Conservation (phyloP, 2,329 filamentous ascomycete genomes). For the Ceratocystis lukuohia region DNA sequence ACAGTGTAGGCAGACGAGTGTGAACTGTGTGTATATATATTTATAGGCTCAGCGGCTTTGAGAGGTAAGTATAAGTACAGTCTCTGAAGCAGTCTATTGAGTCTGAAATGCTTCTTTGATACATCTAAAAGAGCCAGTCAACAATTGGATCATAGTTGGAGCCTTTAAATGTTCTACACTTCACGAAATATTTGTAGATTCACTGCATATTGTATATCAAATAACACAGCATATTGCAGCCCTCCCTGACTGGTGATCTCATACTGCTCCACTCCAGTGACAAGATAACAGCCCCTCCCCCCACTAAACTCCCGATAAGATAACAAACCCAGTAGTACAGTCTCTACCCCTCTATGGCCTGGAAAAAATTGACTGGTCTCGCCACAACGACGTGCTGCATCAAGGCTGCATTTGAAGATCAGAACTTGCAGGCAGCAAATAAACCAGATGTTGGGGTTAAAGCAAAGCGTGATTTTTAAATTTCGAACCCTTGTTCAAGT, state of each 20-base stretch:
- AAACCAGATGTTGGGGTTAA: slow-evolving; percentile 24
- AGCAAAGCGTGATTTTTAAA: not conserved
- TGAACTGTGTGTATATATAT: slow-evolving; percentile 11
- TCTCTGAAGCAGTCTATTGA: not conserved
- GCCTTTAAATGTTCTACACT: not conserved
- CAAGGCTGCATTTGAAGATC: not conserved
- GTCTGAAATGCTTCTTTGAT: no score
- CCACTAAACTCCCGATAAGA: slow-evolving; percentile 9
- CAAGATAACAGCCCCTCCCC: not conserved
- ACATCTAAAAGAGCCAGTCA: no score
- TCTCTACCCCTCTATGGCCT: slow-evolving; percentile 3
- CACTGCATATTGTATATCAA: not conserved
- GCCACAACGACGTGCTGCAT: not conserved
- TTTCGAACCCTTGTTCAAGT: slow-evolving; percentile 13
- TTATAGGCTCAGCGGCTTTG: not conserved
- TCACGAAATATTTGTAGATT: not conserved
- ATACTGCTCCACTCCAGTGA: not conserved
- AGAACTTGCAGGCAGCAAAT: slow-evolving; percentile 20
- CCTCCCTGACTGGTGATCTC: not conserved
- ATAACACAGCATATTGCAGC: not conserved
- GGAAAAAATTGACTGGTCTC: slow-evolving; percentile 7
- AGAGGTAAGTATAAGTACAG: slow-evolving; percentile 7
- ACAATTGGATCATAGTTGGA: no score
- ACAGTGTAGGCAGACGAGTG: not conserved
- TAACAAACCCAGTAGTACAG: not conserved